phyloP scores from a whole-genome alignment of 305 asterid genomes.

The Caryopteris hybrid region DNA sequence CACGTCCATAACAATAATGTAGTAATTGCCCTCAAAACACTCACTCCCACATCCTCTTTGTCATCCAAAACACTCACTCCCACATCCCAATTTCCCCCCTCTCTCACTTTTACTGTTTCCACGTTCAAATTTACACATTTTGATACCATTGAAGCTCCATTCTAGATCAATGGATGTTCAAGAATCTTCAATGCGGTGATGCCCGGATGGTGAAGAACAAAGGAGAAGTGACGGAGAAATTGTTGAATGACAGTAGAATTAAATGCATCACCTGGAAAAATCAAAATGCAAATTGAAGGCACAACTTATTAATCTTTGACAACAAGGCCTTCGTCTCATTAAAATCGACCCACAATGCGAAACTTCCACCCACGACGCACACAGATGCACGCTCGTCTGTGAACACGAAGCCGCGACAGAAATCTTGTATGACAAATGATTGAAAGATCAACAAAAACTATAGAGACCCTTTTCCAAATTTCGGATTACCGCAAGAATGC shows the following conservation, averaged over 20 bases:
- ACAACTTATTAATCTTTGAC: conserved; percentile 16
- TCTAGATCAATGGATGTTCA: neutral
- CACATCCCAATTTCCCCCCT: conserved; percentile 15
- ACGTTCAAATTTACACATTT: conserved; percentile 26
- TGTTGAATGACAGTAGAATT: too few relatives aligned
- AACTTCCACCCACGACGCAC: conserved; percentile 16
- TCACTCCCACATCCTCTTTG: conserved; percentile 17
- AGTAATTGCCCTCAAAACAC: conserved; percentile 47
- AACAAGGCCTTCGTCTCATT: conserved; percentile 1
- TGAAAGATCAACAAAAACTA: neutral
- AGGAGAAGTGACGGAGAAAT: too few relatives aligned
- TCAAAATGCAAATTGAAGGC: conserved; percentile 16
- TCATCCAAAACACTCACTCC: conserved; percentile 27
- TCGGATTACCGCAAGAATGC: neutral
- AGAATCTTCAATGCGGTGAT: too few relatives aligned
- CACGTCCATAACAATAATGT: conserved; percentile 65
- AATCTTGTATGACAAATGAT: too few relatives aligned
- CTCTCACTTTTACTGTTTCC: conserved; percentile 8
- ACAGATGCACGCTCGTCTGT: neutral
- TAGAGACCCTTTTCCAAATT: conserved; percentile 22
- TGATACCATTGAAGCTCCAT: conserved; percentile 13
- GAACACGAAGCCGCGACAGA: neutral
- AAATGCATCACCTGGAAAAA: conserved; percentile 35
- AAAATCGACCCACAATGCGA: conserved; percentile 22
- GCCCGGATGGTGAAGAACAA: neutral